Conservation (phyloP, 805 yeast genomes). For the Pichia kluyveri region DNA sequence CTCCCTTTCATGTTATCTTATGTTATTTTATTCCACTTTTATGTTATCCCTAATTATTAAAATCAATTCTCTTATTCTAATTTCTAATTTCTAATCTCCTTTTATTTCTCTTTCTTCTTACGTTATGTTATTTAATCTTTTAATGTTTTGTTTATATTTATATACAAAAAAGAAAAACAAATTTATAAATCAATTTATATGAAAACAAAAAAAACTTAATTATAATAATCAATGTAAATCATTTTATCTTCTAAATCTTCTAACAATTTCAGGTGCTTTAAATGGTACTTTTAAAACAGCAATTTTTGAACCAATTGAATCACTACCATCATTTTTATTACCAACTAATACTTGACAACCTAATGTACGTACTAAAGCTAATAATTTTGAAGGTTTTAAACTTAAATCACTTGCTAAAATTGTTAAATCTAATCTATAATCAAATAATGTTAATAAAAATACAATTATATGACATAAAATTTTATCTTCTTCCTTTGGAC, state of each 20-base stretch:
- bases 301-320: slow-evolving; percentile 56
- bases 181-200: too few species aligned
- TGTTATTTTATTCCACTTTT: neutral
- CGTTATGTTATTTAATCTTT: too few species aligned
- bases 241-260: slow-evolving; percentile 6
- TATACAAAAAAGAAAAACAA: too few species aligned
- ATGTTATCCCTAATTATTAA: too few species aligned
- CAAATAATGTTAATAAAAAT: slow-evolving; percentile 64
- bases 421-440: slow-evolving; percentile 62
- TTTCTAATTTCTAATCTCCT: neutral
- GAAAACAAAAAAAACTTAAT: neutral
- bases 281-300: slow-evolving; percentile 86
- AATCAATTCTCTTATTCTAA: neutral
- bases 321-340: slow-evolving; percentile 66
- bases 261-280: slow-evolving; percentile 56
- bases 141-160: too few species aligned
- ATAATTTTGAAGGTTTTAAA: slow-evolving; percentile 65
- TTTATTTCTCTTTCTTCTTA: too few species aligned
- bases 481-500: slow-evolving; percentile 84
- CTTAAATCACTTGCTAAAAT: slow-evolving; percentile 82
- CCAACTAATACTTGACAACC: slow-evolving; percentile 76
- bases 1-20: neutral
- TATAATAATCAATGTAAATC: neutral
- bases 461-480: slow-evolving; percentile 72
- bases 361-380: slow-evolving; percentile 61